A percentile compares a stretch with the other conserved stretches of the same genome.
phyloP scores from a whole-genome alignment of 2,329 filamentous ascomycete genomes.

The Pyricularia sp. region DNA sequence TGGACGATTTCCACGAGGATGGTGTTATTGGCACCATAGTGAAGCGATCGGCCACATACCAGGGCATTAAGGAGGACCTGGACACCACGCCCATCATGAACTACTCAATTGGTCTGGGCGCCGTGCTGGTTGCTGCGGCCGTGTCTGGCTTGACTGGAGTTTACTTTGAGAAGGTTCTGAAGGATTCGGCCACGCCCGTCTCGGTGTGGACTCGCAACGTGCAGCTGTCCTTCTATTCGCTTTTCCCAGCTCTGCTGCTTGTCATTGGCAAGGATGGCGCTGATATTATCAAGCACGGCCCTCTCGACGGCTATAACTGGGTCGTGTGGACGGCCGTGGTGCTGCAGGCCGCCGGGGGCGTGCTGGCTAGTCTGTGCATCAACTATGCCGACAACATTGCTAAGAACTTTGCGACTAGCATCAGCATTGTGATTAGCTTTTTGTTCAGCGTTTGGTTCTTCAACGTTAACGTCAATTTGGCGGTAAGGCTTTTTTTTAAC shows the following conservation, averaged over 20 bases:
- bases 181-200: slow-evolving; percentile 61
- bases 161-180: slow-evolving; percentile 83
- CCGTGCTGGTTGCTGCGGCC: slow-evolving; percentile 64
- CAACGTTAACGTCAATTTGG: slow-evolving; percentile 57
- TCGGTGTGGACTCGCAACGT: slow-evolving; percentile 92
- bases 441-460: slow-evolving; percentile 79
- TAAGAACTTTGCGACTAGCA: slow-evolving; percentile 86
- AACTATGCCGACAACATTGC: slow-evolving; percentile 80
- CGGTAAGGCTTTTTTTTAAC: slow-evolving; percentile 43
- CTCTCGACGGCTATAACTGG: slow-evolving; percentile 91
- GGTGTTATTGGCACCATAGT: slow-evolving; percentile 26
- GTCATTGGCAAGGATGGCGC: slow-evolving; percentile 83
- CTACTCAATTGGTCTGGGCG: slow-evolving; percentile 62
- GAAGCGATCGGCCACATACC: slow-evolving; percentile 75
- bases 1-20: slow-evolving; percentile 20
- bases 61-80: slow-evolving; percentile 65
- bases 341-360: slow-evolving; percentile 71
- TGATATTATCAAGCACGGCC: slow-evolving; percentile 70
- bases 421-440: slow-evolving; percentile 81
- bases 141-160: slow-evolving; percentile 78
- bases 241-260: slow-evolving; percentile 77
- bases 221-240: slow-evolving; percentile 85
- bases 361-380: slow-evolving; percentile 71
- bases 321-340: slow-evolving; percentile 77
- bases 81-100: slow-evolving; percentile 49